Base-by-base conservation (phyloP, 1,284 basidiomycete species). In the Tylopilus sp. region DNA sequence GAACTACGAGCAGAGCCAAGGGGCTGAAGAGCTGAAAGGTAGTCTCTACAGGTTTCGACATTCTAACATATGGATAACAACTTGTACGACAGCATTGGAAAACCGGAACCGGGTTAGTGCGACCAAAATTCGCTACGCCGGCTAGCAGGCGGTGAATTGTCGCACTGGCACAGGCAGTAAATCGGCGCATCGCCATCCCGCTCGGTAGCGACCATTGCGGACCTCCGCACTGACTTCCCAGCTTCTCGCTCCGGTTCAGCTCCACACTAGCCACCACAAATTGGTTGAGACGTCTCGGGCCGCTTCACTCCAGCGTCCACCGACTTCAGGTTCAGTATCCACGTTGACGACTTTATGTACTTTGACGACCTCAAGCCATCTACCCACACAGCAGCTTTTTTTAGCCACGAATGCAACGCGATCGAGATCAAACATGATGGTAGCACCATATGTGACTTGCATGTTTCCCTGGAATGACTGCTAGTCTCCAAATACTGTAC, bases 1-100 rank as follows among this genome's bases (percentile, higher is more conserved):
- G 41, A 78, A 90, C 62, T 92, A 91, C 55, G 89, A 91, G 61
- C 88, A 91, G 58, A 83, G 85, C 26, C 89, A 92, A 67, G 89
- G 90, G 67, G 83, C 78, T 2, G 86, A 89, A 62, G 87, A 89
- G 58, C 57, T 86, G 56, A 87, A 81, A 77, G 86, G 86, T 84
- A 57, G 52, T 41, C n/a, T 30, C 10, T n/a, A 23, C 28, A 0
- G 2, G 38, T 30, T 34, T 34, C 29, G 28, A 43, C 31, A n/a
- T 46, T 39, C 31, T 44, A 21, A 33, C 18, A 23, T 35, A n/a
- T 49, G 28, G 19, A 51, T 53, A 19, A 52, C 51, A 49, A 51
- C 44, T 16, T 37, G 40, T 31, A 16, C 15, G 41, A 35, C 41
- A 88, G 86, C 85, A 23, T 66, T 86, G 26, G 86, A 88, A 71